Percentiles rank a stretch among this genome's conserved stretches.
Conservation (phyloP, 352 stramenopile species). For the Pythium apleroticum region DNA sequence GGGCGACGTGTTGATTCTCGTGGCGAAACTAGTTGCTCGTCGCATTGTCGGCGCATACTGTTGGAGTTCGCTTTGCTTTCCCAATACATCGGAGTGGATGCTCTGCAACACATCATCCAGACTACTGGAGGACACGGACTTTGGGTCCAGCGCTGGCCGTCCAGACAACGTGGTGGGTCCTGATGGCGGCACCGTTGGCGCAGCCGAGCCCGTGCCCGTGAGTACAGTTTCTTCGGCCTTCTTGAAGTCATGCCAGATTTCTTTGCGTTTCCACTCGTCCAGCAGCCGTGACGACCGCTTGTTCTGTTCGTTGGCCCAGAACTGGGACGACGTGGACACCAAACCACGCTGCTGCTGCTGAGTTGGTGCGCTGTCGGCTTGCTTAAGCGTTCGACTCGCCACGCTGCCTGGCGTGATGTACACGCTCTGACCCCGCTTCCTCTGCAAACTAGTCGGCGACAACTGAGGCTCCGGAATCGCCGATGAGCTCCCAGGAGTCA, state of each 20-base stretch:
- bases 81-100: not conserved
- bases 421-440: conserved; percentile 12
- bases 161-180: not conserved
- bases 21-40: conserved; percentile 10
- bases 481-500: not conserved
- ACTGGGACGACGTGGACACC: conserved; percentile 37
- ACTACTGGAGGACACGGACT: not conserved
- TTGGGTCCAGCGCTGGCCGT: not conserved
- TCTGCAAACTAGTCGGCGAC: not conserved
- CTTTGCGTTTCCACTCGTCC: conserved; percentile 70
- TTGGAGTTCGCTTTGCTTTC: not conserved
- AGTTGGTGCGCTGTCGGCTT: not conserved
- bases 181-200: not conserved
- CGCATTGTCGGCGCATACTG: not conserved
- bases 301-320: conserved; percentile 37
- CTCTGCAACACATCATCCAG: not conserved
- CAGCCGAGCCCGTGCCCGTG: not conserved
- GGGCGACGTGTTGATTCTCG: not conserved
- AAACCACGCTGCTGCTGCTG: not conserved
- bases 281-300: conserved; percentile 50
- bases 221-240: conserved; percentile 54
- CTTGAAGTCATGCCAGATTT: conserved; percentile 78
- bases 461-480: not conserved
- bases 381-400: conserved; percentile 2
- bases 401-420: not conserved